phyloP scores from a whole-genome alignment of 768 basidiomycete genomes.

The Porphyrellus cyaneotinctus region DNA sequence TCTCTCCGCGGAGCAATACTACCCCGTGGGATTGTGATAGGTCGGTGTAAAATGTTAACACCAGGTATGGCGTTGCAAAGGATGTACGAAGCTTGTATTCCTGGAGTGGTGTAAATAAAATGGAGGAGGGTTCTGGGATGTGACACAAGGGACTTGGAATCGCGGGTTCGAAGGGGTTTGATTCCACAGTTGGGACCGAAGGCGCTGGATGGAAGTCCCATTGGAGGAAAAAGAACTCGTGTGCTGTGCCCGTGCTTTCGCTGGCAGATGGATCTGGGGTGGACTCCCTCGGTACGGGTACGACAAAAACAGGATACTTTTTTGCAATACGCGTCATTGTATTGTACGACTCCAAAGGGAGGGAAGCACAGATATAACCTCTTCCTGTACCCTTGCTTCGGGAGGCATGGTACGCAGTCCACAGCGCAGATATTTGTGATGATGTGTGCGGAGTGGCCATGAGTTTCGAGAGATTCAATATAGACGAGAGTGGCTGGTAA shows the following conservation, averaged over 20 bases:
- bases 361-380: conserved; percentile 79
- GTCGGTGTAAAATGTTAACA: conserved; percentile 90
- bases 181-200: conserved; percentile 44
- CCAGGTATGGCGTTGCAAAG: conserved; percentile 89
- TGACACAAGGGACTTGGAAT: conserved; percentile 17
- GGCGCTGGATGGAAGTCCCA: conserved; percentile 85
- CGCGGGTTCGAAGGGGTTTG: conserved; percentile 43
- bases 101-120: conserved; percentile 88
- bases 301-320: conserved; percentile 72
- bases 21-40: conserved; percentile 72
- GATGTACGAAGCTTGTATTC: conserved; percentile 85
- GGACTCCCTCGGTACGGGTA: conserved; percentile 67
- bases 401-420: conserved; percentile 86
- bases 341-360: conserved; percentile 69
- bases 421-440: conserved; percentile 74
- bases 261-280: conserved; percentile 23
- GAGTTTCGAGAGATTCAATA: conserved; percentile 74
- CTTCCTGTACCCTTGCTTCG: conserved; percentile 77
- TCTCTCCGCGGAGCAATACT: conserved; percentile 88
- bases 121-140: conserved; percentile 61
- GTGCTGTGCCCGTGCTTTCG: conserved; percentile 39
- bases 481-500: conserved; percentile 68
- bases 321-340: conserved; percentile 61
- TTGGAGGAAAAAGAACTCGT: conserved; percentile 84
- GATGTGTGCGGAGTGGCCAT: conserved; percentile 64